phyloP scores from a whole-genome alignment of 305 asterid genomes.

The Fraxinus xanthoxyloides region DNA sequence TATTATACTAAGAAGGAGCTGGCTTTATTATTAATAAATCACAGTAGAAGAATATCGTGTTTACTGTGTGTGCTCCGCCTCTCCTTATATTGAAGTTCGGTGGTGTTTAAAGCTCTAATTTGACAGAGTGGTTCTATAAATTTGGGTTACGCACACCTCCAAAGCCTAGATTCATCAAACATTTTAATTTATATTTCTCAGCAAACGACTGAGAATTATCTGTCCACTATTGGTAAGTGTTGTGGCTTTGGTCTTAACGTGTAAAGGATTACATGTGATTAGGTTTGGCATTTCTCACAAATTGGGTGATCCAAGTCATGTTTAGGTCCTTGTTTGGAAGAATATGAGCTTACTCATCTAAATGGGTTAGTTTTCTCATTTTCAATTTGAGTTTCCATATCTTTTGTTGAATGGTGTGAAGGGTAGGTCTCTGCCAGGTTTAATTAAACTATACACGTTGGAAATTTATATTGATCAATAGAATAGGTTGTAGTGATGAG shows the following conservation, averaged over 20 bases:
- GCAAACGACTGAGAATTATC: background rate
- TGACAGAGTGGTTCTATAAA: conserved; percentile 23
- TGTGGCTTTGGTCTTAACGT: background rate
- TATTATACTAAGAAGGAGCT: conserved; percentile 34
- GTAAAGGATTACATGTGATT: background rate
- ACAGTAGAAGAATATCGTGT: conserved; percentile 18
- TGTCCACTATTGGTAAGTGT: too few species aligned
- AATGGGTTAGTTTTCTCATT: background rate
- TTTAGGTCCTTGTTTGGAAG: background rate
- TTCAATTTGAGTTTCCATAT: background rate
- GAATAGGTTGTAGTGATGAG: background rate
- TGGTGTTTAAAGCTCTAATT: conserved; percentile 54
- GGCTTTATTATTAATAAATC: background rate
- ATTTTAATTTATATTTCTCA: background rate
- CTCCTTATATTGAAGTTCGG: conserved; percentile 46
- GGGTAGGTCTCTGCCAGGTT: background rate
- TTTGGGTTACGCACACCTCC: conserved; percentile 59
- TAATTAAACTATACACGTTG: background rate
- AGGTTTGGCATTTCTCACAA: background rate
- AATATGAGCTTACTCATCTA: conserved; percentile 53
- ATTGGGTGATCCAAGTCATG: background rate
- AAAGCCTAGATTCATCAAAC: background rate
- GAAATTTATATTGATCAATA: background rate
- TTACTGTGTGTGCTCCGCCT: conserved; percentile 25
- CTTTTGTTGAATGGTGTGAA: background rate